Percentiles rank a stretch among this genome's conserved stretches.
Conservation (phyloP, 257 asterid genomes). For the Parsonsia alboflavescens region DNA sequence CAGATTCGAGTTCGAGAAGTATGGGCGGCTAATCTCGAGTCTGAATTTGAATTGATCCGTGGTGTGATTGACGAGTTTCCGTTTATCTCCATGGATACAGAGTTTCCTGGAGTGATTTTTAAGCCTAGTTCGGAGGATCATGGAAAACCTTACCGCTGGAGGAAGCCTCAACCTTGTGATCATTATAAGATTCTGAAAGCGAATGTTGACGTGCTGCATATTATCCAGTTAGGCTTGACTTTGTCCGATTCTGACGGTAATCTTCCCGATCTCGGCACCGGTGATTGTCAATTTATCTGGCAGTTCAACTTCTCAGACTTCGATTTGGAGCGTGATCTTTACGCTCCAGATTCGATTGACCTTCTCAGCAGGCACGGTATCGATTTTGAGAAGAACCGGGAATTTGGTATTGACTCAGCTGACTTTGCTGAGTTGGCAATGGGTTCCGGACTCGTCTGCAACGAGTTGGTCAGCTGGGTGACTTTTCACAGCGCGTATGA, state of each 20-base stretch:
- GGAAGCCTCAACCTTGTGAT: conserved; percentile 34
- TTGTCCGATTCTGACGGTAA: conserved; percentile 62
- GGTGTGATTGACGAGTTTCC: conserved; percentile 44
- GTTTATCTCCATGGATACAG: conserved; percentile 66
- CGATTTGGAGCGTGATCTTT: conserved; percentile 52
- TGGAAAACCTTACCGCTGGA: background rate
- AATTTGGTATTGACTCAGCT: conserved; percentile 44
- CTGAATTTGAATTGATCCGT: conserved; percentile 45
- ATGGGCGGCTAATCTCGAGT: conserved; percentile 51
- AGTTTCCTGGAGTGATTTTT: conserved; percentile 70
- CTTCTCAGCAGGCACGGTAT: conserved; percentile 48
- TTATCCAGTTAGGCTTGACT: conserved; percentile 72
- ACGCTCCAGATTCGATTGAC: conserved; percentile 61
- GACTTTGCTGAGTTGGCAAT: conserved; percentile 51
- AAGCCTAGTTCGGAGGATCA: conserved; percentile 26
- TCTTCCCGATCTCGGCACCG: conserved; percentile 53
- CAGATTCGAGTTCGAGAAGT: conserved; percentile 50
- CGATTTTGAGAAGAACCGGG: conserved; percentile 45
- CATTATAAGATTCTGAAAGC: conserved; percentile 54
- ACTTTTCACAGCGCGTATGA: conserved; percentile 82
- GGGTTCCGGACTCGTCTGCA: conserved; percentile 62
- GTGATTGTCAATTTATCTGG: conserved; percentile 48
- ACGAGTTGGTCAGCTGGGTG: conserved; percentile 54
- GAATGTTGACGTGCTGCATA: conserved; percentile 61
- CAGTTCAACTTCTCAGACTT: conserved; percentile 80